Percentiles rank a stretch among this genome's conserved stretches.
Evolutionary conservation across 805 yeast genomes (phyloP).

Genomic region (Hanseniaspora jakobsenii): DNA sequence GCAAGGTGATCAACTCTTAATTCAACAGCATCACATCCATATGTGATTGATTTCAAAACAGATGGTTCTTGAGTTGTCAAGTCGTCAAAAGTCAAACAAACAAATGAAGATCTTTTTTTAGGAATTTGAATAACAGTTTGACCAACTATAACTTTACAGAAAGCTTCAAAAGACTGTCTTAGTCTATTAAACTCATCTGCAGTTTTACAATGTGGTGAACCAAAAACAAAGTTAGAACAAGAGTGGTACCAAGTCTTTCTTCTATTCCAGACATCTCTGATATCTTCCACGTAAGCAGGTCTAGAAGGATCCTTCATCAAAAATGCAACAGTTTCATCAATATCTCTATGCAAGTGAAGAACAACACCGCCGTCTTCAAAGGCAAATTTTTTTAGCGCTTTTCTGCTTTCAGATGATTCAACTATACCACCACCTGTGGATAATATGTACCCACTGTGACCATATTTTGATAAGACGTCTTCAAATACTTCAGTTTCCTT

Average conservation of each 20-base stretch:
- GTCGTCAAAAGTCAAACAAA: slow-evolving; percentile 61
- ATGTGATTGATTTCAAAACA: slow-evolving; percentile 40
- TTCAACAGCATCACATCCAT: slow-evolving; percentile 75
- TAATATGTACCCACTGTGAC: slow-evolving; percentile 48
- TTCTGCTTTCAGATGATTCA: slow-evolving; percentile 60
- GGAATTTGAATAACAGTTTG: slow-evolving; percentile 26
- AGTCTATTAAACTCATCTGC: slow-evolving; percentile 44
- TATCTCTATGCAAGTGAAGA: slow-evolving; percentile 78
- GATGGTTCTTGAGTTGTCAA: slow-evolving; percentile 33
- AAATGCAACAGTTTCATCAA: slow-evolving; percentile 65
- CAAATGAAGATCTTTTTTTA: slow-evolving; percentile 46
- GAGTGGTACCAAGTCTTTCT: slow-evolving; percentile 70
- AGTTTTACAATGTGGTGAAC: slow-evolving; percentile 56
- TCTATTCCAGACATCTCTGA: slow-evolving; percentile 69
- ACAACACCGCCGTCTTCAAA: slow-evolving; percentile 56
- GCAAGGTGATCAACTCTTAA: slow-evolving; percentile 63
- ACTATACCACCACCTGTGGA: slow-evolving; percentile 97
- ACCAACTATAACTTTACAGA: slow-evolving; percentile 54
- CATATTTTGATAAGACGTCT: slow-evolving; percentile 31
- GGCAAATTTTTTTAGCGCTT: slow-evolving; percentile 43
- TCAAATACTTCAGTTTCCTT: slow-evolving; percentile 49
- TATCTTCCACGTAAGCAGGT: slow-evolving; percentile 77
- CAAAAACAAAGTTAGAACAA: slow-evolving; percentile 67
- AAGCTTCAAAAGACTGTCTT: slow-evolving; percentile 47
- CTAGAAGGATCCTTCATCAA: slow-evolving; percentile 67